These are phyloP conservation scores for Tricladium varicosporioides DNA, from an alignment of 2,329 filamentous ascomycete species.

Conservation along the genomic window DNA sequence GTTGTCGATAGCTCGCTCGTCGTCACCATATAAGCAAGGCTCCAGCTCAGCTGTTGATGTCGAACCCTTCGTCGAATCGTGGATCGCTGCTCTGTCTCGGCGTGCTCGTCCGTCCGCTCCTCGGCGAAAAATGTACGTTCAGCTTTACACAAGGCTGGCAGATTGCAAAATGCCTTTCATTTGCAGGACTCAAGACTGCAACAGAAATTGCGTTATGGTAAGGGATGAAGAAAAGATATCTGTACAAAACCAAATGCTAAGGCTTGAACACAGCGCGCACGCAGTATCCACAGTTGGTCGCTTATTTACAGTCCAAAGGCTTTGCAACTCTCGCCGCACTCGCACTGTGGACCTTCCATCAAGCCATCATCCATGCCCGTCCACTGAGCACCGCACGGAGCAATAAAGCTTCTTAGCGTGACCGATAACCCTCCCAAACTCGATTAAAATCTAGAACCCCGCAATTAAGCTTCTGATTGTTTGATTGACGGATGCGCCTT, in stretches of 20 bases:
- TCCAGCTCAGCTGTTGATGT: slow-evolving; percentile 19
- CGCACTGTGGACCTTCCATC: no score
- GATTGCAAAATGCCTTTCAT: no score
- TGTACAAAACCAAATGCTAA: no score
- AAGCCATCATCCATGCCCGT: no score
- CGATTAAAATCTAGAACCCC: not conserved
- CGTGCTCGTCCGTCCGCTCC: not conserved
- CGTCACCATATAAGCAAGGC: slow-evolving; percentile 31
- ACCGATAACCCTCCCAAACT: not conserved
- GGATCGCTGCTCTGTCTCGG: not conserved
- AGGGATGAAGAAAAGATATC: no score
- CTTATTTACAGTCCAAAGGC: no score
- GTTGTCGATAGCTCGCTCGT: slow-evolving; percentile 14
- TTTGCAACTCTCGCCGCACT: no score
- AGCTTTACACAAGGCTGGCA: not conserved
- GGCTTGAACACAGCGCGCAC: no score
- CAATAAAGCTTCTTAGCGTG: not conserved
- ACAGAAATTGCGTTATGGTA: no score
- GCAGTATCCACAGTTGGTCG: no score
- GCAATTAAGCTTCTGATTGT: not conserved
- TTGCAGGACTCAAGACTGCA: no score
- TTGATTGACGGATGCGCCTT: not conserved
- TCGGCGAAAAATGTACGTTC: not conserved
- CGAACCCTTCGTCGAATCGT: not conserved
- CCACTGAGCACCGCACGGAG: no score